Evolutionary conservation across 179 eudicot genomes (phyloP).

Genomic region (Spergularia azorica): DNA sequence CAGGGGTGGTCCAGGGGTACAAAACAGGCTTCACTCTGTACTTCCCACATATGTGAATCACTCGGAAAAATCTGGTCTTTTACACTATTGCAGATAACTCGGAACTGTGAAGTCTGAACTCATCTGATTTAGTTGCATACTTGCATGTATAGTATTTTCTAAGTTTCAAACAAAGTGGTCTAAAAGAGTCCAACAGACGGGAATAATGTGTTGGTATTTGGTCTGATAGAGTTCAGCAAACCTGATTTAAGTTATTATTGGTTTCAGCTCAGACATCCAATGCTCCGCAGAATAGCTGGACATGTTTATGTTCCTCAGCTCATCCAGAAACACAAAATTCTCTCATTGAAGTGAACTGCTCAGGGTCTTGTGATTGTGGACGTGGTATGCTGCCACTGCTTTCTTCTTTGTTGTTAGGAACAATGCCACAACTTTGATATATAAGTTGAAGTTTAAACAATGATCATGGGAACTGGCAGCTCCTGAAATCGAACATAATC

Average conservation of each 20-base stretch:
- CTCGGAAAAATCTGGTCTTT: no score
- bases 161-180: background rate
- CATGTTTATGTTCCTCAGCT: slow-evolving; percentile 66
- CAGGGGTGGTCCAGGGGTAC: no score
- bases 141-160: background rate
- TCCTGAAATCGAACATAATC: no score
- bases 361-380: slow-evolving; percentile 71
- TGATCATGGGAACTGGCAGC: no score
- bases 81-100: background rate
- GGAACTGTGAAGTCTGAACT: background rate
- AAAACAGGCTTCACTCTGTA: no score
- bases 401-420: background rate
- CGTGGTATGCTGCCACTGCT: slow-evolving; percentile 46
- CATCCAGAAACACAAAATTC: slow-evolving; percentile 40
- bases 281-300: slow-evolving; percentile 55
- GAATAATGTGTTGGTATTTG: background rate
- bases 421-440: background rate
- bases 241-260: slow-evolving; percentile 13
- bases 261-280: slow-evolving; percentile 46
- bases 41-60: no score
- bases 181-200: background rate
- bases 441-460: background rate
- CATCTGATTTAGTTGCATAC: background rate
- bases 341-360: slow-evolving; percentile 52
- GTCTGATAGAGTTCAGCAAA: background rate